Percentiles rank a stretch among this genome's conserved stretches.
Conservation (phyloP, 345 rosid species). For the Dimocarpus longan region DNA sequence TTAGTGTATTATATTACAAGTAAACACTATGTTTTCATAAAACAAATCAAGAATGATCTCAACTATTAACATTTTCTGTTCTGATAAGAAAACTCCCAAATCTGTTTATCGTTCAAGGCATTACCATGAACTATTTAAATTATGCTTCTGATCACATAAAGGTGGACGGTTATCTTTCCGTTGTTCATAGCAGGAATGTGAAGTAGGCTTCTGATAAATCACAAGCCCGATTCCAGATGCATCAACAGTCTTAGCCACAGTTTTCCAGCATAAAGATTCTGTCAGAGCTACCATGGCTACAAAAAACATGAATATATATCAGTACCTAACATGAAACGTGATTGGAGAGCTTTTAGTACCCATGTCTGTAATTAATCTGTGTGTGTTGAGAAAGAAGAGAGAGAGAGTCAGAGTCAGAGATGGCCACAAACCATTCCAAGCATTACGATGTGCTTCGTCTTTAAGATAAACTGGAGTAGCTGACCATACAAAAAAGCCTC, state of each 20-base stretch:
- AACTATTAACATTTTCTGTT: not conserved
- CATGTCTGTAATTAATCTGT: too few relatives aligned
- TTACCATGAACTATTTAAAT: slow-evolving; percentile 65
- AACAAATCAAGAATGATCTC: not conserved
- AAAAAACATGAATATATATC: slow-evolving; percentile 19
- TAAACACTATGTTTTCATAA: not conserved
- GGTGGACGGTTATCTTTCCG: slow-evolving; percentile 63
- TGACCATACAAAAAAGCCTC: slow-evolving; percentile 95
- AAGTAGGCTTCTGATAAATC: slow-evolving; percentile 76
- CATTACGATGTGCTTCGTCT: slow-evolving; percentile 59
- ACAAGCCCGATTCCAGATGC: slow-evolving; percentile 79
- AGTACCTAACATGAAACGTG: not conserved
- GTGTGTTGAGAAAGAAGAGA: too few relatives aligned
- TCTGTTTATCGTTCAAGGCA: not conserved
- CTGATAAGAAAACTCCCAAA: not conserved
- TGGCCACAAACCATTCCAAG: slow-evolving; percentile 62
- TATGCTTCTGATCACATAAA: slow-evolving; percentile 52
- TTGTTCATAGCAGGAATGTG: slow-evolving; percentile 65
- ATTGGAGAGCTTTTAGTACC: too few relatives aligned
- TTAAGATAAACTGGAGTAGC: slow-evolving; percentile 87
- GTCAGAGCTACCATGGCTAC: slow-evolving; percentile 84
- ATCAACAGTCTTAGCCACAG: slow-evolving; percentile 61
- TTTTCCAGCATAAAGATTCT: slow-evolving; percentile 82
- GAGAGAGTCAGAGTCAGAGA: slow-evolving; percentile 5
- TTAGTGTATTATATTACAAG: not conserved